A percentile compares a stretch with the other conserved stretches of the same genome.
phyloP scores from a whole-genome alignment of 768 basidiomycete species.

The Neoboletus magnificus region DNA sequence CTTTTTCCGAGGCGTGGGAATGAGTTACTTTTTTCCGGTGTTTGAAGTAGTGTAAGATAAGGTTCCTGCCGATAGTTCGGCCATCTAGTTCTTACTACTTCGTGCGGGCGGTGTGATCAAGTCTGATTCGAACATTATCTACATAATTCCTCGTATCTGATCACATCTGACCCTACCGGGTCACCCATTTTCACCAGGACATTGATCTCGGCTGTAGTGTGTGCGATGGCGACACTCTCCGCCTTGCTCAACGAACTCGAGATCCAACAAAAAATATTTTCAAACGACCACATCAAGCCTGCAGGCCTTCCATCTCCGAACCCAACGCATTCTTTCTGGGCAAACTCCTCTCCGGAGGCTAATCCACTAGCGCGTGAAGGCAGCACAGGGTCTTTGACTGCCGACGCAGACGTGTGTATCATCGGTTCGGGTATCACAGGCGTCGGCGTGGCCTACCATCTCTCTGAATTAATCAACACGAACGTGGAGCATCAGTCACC shows the following conservation, averaged over 20 bases:
- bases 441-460: conserved; percentile 69
- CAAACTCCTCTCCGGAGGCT: conserved; percentile 47
- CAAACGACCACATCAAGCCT: background rate
- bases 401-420: conserved; percentile 68
- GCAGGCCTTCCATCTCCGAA: conserved; percentile 52
- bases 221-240: conserved; percentile 9
- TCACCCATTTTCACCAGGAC: too few species aligned
- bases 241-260: background rate
- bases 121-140: too few species aligned
- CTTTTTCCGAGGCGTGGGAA: too few species aligned
- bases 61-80: too few species aligned
- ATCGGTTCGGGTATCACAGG: conserved; percentile 83
- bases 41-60: too few species aligned
- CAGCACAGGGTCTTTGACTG: conserved; percentile 55
- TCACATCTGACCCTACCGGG: too few species aligned
- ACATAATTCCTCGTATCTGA: too few species aligned
- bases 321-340: conserved; percentile 75
- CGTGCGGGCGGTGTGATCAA: too few species aligned
- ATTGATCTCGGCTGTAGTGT: background rate
- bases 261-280: conserved; percentile 6
- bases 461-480: conserved; percentile 37
- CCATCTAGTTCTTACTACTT: too few species aligned
- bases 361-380: conserved; percentile 70
- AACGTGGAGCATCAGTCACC: conserved; percentile 13
- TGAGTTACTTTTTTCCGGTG: too few species aligned